phyloP scores from a whole-genome alignment of 257 asterid species.

The Solanum rostratum region DNA sequence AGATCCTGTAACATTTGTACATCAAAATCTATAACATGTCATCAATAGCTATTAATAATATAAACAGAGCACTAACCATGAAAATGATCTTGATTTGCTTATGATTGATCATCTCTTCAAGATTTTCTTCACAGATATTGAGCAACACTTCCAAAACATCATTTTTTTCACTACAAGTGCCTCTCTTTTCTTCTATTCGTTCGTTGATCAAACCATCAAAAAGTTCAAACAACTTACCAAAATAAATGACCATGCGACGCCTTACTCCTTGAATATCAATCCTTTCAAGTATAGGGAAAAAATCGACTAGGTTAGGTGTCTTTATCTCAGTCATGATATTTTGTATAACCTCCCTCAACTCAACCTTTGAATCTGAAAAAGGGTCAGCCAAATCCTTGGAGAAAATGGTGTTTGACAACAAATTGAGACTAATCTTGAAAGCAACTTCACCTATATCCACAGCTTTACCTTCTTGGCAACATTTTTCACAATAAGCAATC shows the following conservation, averaged over 20 bases:
- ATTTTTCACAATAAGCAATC: conserved; percentile 28
- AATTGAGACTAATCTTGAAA: conserved; percentile 11
- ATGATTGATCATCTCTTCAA: neutral
- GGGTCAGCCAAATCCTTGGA: conserved; percentile 44
- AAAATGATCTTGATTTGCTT: neutral
- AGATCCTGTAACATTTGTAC: neutral
- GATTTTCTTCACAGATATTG: neutral
- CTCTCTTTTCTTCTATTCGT: neutral
- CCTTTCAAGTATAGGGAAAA: neutral
- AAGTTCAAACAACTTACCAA: neutral
- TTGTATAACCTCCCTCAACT: neutral
- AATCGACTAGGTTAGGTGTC: neutral
- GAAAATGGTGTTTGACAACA: conserved; percentile 42
- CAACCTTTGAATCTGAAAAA: conserved; percentile 32
- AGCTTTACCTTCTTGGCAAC: conserved; percentile 26
- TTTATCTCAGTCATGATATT: too few relatives aligned
- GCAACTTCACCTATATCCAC: conserved; percentile 36
- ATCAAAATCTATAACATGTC: neutral
- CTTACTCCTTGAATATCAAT: neutral
- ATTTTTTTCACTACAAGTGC: fast-evolving
- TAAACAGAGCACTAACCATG: neutral
- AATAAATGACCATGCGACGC: neutral
- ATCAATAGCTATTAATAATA: too few relatives aligned
- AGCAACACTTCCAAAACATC: neutral
- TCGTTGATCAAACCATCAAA: neutral